Conservation (phyloP, 2,329 filamentous ascomycete genomes). For the Alternaria burnsii region DNA sequence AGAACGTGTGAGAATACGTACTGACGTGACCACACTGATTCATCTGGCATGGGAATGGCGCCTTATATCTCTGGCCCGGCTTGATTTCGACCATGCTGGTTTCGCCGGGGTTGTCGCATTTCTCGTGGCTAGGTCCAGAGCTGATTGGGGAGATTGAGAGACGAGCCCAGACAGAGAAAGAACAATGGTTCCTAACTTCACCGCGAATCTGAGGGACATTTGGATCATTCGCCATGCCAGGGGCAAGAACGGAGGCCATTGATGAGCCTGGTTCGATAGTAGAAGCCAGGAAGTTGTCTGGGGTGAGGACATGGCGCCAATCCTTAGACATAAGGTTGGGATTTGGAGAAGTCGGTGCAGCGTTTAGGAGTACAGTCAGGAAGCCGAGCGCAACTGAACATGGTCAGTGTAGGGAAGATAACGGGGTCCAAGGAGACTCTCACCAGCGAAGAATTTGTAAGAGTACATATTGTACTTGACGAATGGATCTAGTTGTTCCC, state of each 20-base stretch:
- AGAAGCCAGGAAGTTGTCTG: neutral
- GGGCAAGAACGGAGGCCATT: slow-evolving; percentile 1
- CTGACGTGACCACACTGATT: slow-evolving; percentile 7
- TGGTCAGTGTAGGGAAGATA: neutral
- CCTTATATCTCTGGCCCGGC: neutral
- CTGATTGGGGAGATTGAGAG: neutral
- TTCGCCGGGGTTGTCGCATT: neutral
- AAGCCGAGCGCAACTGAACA: neutral
- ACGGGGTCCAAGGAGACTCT: neutral
- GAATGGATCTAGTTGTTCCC: neutral
- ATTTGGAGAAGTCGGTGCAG: neutral
- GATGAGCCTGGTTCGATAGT: neutral
- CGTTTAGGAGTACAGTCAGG: neutral
- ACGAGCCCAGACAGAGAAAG: slow-evolving; percentile 1
- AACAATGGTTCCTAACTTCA: neutral
- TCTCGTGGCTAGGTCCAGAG: neutral
- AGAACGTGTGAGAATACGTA: neutral
- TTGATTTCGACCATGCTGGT: slow-evolving; percentile 4
- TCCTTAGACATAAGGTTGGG: slow-evolving; percentile 1
- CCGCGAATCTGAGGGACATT: neutral
- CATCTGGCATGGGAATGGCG: neutral
- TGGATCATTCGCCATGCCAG: neutral
- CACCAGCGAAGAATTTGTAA: neutral
- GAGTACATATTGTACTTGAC: neutral
- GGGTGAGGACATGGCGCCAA: slow-evolving; percentile 1